These are phyloP conservation scores for Akanthomyces uredinophilus DNA, from an alignment of 2,329 filamentous ascomycete species.

Conservation along the genomic window DNA sequence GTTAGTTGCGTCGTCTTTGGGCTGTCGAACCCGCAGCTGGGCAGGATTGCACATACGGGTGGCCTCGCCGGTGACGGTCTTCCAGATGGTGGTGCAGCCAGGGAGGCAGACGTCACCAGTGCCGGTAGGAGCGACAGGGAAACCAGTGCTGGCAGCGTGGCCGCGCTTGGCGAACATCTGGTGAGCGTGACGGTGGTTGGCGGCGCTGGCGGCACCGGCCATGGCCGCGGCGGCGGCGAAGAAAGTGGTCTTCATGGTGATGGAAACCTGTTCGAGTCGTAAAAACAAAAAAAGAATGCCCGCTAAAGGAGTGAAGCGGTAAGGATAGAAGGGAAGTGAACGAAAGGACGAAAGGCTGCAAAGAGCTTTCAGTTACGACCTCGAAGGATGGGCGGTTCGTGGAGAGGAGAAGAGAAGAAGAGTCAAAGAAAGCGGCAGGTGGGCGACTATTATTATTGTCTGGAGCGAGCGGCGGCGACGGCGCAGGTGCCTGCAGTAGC, in stretches of 20 bases:
- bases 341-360: conserved; percentile 47
- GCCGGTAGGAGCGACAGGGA: conserved; percentile 17
- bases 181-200: conserved; percentile 60
- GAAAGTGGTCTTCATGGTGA: conserved; percentile 70
- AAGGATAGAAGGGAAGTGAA: conserved; percentile 36
- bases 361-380: conserved; percentile 46
- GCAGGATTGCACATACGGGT: conserved; percentile 47
- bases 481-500: conserved; percentile 13
- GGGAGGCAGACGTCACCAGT: conserved; percentile 45
- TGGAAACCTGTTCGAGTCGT: conserved; percentile 27
- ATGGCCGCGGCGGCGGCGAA: conserved; percentile 59
- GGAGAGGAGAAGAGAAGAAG: conserved; percentile 34
- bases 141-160: conserved; percentile 27
- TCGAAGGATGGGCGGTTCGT: conserved; percentile 42
- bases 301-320: conserved; percentile 89
- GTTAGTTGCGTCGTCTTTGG: neutral
- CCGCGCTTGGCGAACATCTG: conserved; percentile 51
- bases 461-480: conserved; percentile 11
- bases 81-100: conserved; percentile 69
- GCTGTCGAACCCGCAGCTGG: neutral
- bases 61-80: conserved; percentile 62
- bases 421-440: conserved; percentile 31
- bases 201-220: conserved; percentile 51
- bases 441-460: conserved; percentile 37
- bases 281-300: conserved; percentile 57